These are phyloP conservation scores for Pelargonium nanum DNA, from an alignment of 345 rosid species.

Conservation along the genomic window DNA sequence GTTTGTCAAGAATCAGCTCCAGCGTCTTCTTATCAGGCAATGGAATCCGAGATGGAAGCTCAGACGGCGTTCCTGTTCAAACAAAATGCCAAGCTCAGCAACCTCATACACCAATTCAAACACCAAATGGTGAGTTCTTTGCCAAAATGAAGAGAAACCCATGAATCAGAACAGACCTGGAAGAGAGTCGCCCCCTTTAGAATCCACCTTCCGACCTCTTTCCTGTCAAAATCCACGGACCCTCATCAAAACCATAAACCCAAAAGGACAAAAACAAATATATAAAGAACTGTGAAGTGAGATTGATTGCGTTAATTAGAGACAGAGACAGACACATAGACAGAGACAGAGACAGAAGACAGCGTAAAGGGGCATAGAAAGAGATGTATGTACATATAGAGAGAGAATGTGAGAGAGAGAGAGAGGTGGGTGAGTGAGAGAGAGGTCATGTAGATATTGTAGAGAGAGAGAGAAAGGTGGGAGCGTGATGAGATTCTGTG, in stretches of 20 bases:
- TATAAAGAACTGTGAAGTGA: slow-evolving; percentile 3
- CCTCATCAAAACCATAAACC: slow-evolving; percentile 10
- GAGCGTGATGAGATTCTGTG: slow-evolving; percentile 75
- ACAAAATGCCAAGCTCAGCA: slow-evolving; percentile 16
- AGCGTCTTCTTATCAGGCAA: slow-evolving; percentile 98
- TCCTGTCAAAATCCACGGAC: slow-evolving; percentile 56
- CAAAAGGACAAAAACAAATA: background rate
- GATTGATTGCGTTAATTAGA: slow-evolving; percentile 11
- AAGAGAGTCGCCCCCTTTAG: slow-evolving; percentile 29
- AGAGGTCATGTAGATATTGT: too few relatives aligned
- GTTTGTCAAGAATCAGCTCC: slow-evolving; percentile 95
- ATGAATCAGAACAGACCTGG: slow-evolving; percentile 30
- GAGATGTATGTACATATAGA: slow-evolving; percentile 4
- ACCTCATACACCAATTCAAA: background rate
- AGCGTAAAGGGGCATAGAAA: slow-evolving; percentile 20
- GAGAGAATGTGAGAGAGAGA: slow-evolving; percentile 26
- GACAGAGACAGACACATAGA: slow-evolving; percentile 18
- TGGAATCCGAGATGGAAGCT: slow-evolving; percentile 83
- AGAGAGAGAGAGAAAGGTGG: slow-evolving; percentile 51
- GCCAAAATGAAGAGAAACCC: background rate
- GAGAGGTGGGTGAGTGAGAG: too few relatives aligned
- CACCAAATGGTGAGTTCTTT: background rate
- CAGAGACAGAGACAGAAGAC: slow-evolving; percentile 44
- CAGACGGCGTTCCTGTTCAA: slow-evolving; percentile 69
- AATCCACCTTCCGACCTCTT: slow-evolving; percentile 29